Percentiles rank a stretch among this genome's conserved stretches.
These are phyloP conservation scores for Meira miltonrushii DNA, from an alignment of 1,284 basidiomycete genomes.

Conservation along the genomic window DNA sequence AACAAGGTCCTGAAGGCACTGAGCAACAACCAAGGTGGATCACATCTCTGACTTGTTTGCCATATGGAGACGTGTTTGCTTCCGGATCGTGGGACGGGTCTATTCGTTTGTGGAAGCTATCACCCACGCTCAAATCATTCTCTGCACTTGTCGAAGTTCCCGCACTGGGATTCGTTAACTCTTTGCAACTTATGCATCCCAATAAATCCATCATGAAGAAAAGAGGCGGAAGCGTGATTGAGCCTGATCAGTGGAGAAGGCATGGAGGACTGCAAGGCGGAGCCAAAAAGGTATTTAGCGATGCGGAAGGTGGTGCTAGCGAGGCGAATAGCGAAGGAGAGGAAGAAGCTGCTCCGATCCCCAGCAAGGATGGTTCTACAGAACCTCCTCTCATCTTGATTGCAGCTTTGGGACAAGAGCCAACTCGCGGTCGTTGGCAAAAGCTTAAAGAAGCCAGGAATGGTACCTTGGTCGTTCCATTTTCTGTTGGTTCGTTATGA, in stretches of 20 bases:
- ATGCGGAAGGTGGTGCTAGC: background rate
- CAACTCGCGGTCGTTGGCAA: constrained; percentile 81
- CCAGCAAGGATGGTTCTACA: background rate
- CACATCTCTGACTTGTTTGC: constrained; percentile 71
- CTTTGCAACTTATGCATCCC: constrained; percentile 70
- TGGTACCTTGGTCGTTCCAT: constrained; percentile 63
- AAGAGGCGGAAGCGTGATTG: background rate
- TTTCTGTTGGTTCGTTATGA: background rate
- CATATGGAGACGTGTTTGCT: constrained; percentile 83
- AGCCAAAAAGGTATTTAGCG: background rate
- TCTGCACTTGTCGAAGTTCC: constrained; percentile 62
- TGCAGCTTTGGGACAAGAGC: constrained; percentile 79
- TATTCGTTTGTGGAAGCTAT: constrained; percentile 83
- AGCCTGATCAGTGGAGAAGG: background rate
- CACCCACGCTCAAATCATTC: constrained; percentile 71
- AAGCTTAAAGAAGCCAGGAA: constrained; percentile 69
- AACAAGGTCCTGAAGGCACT: constrained; percentile 67
- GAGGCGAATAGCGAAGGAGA: background rate
- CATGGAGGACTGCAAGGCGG: constrained; percentile 6
- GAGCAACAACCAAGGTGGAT: constrained; percentile 82
- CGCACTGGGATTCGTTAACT: constrained; percentile 78
- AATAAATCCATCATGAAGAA: constrained; percentile 29
- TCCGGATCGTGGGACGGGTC: constrained; percentile 85
- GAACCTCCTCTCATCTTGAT: constrained; percentile 60
- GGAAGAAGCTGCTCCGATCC: background rate